Percentiles rank a stretch among this genome's conserved stretches.
These are phyloP conservation scores for Obelidium mucronatum DNA, from an alignment of 192 early-diverging fungal species.

Conservation along the genomic window DNA sequence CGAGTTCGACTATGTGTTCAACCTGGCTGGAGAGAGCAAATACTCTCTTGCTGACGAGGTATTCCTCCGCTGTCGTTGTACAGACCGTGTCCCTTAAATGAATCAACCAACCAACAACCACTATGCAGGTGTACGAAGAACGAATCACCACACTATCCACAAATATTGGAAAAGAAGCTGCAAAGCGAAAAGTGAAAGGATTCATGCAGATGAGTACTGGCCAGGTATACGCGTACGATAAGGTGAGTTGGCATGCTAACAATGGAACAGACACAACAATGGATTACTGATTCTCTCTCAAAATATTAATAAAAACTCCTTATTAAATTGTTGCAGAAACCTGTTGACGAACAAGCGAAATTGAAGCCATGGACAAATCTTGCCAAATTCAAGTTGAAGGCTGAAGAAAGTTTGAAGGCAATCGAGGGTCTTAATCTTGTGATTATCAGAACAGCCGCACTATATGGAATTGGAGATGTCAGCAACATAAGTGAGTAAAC, in stretches of 20 bases:
- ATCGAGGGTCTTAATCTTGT: conserved; percentile 83
- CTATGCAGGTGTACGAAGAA: conserved; percentile 79
- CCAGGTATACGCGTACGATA: conserved; percentile 86
- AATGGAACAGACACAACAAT: not conserved
- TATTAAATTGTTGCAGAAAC: conserved; percentile 57
- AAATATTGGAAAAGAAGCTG: conserved; percentile 84
- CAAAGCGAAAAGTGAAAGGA: conserved; percentile 70
- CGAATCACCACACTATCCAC: conserved; percentile 75
- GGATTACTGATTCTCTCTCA: not conserved
- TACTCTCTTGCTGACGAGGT: conserved; percentile 87
- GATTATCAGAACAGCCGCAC: conserved; percentile 85
- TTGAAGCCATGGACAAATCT: conserved; percentile 84
- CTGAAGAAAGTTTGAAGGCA: conserved; percentile 79
- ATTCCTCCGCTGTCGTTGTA: conserved; percentile 6
- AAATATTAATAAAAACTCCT: not conserved
- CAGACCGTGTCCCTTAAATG: not conserved
- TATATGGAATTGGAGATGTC: conserved; percentile 86
- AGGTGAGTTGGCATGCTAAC: conserved; percentile 50
- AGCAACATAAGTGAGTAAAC: conserved; percentile 67
- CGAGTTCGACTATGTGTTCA: conserved; percentile 91
- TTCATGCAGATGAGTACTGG: conserved; percentile 90
- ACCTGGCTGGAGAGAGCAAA: conserved; percentile 94
- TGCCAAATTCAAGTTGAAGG: conserved; percentile 78
- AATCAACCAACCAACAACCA: not conserved
- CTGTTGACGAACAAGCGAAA: conserved; percentile 67